Evolutionary conservation across 1,284 basidiomycete species (phyloP), one percentile per base, ranked within the genome.

Genomic region (Cutaneotrichosporon mucoides): DNA sequence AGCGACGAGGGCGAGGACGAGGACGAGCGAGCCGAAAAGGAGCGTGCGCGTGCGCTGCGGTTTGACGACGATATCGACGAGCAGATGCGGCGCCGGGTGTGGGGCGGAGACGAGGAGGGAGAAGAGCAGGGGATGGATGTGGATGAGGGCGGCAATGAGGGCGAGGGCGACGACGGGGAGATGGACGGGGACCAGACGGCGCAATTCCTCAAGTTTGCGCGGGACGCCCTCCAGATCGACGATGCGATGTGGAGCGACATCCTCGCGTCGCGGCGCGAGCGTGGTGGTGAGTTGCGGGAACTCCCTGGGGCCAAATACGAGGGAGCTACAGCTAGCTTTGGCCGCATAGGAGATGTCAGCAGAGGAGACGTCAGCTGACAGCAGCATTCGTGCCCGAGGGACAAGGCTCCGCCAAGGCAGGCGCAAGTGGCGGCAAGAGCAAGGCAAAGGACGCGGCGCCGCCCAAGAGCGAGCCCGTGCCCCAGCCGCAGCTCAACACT

Each of bases 171-270:
- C 16, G 24, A n/a, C 8, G 44, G 12, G 44, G 44, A 45, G 15
- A 16, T 16, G 8, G 44, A 45, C 16, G 46, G 34, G 46, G 24
- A 33, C 11, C 24, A 97, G 76, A 84, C 90, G 75, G 90, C 89
- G 63, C 93, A 95, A 65, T 97, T 96, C 66, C 79, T 97, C 47
- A 88, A 90, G 75, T 97, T 97, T 76, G 89, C 93, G 10, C 84
- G 90, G 50, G 88, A 95, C 68, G 86, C 89, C 6, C 79, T 97
- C 44, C 93, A 93, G 0, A 88, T 97, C 66, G 84, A 83, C 50
- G 87, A 92, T 64, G 84, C 85, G 13, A 86, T 91, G 75, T 97
- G 92, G 89, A 79, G 82, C 16, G 83, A 85, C 15, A 96, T 97
- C 54, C 69, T 97, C 37, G 79, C 81, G 55, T 89, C 92, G 62